Conservation (phyloP, 1,284 basidiomycete genomes). For the Irpex sp. region DNA sequence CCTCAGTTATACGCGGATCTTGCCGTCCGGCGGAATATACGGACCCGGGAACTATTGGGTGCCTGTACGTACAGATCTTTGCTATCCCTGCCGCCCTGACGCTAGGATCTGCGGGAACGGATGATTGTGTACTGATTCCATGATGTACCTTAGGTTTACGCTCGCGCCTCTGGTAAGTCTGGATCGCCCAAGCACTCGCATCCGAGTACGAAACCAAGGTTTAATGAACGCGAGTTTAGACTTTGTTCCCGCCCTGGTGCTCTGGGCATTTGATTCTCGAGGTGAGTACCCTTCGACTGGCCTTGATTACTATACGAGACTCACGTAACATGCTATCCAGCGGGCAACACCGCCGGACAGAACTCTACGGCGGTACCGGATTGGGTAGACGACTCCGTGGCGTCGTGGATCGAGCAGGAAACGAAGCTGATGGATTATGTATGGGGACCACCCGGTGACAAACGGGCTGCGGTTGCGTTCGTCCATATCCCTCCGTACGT, state of each 20-base stretch:
- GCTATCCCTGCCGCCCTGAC: not conserved
- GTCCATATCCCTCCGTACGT: conserved; percentile 57
- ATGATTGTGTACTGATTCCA: not conserved
- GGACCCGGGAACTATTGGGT: conserved; percentile 74
- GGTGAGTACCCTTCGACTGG: conserved; percentile 30
- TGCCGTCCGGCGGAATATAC: conserved; percentile 50
- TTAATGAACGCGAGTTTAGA: conserved; percentile 29
- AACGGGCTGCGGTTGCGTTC: conserved; percentile 55
- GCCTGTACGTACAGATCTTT: conserved; percentile 40
- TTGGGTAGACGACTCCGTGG: conserved; percentile 64
- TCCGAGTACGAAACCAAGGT: not conserved
- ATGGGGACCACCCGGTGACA: conserved; percentile 50
- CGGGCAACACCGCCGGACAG: conserved; percentile 42
- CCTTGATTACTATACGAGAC: not conserved
- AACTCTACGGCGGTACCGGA: conserved; percentile 49
- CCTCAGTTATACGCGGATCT: conserved; percentile 56
- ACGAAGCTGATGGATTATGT: conserved; percentile 46
- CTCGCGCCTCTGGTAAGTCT: conserved; percentile 26
- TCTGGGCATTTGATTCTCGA: conserved; percentile 75
- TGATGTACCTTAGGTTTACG: conserved; percentile 28
- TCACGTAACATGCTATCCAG: conserved; percentile 22
- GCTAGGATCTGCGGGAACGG: not conserved
- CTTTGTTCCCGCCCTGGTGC: conserved; percentile 43
- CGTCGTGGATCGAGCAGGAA: conserved; percentile 54
- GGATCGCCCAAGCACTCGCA: not conserved